phyloP scores from a whole-genome alignment of 768 basidiomycete genomes.

The Royoungia palumana region DNA sequence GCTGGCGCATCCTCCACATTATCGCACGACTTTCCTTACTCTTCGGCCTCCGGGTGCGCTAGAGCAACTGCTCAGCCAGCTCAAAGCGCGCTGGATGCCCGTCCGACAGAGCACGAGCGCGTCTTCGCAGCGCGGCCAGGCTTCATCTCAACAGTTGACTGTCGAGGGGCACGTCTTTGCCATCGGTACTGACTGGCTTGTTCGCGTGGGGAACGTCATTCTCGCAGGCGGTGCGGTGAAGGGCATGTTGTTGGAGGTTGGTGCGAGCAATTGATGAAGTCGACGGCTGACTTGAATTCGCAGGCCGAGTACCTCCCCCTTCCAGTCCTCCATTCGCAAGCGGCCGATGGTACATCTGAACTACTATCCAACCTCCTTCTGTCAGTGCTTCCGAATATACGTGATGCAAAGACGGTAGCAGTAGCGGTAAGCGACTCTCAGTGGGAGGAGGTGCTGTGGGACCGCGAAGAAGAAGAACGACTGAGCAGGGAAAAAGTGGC shows the following conservation, averaged over 20 bases:
- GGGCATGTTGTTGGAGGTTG: constrained; percentile 83
- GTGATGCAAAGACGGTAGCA: constrained; percentile 70
- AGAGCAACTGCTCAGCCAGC: constrained; percentile 69
- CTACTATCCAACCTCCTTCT: constrained; percentile 72
- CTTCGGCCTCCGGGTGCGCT: constrained; percentile 69
- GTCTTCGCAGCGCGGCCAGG: constrained; percentile 43
- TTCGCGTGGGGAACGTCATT: constrained; percentile 74
- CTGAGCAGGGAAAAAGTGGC: constrained; percentile 22
- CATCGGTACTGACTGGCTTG: constrained; percentile 80
- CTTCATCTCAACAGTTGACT: constrained; percentile 58
- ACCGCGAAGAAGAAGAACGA: constrained; percentile 60
- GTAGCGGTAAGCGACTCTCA: constrained; percentile 75
- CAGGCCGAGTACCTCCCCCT: constrained; percentile 84
- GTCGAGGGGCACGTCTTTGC: constrained; percentile 73
- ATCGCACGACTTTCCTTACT: constrained; percentile 74
- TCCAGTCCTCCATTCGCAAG: constrained; percentile 60
- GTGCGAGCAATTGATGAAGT: constrained; percentile 7
- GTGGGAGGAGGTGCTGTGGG: constrained; percentile 81
- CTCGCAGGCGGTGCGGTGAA: constrained; percentile 71
- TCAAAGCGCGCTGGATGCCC: constrained; percentile 73
- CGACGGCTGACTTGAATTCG: background rate
- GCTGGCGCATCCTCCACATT: constrained; percentile 46
- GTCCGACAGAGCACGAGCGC: constrained; percentile 49
- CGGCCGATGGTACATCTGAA: constrained; percentile 65
- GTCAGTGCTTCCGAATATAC: constrained; percentile 69